Percentiles rank a stretch among this genome's conserved stretches.
These are phyloP conservation scores for Amylocystis lapponica DNA, from an alignment of 768 basidiomycete genomes.

Conservation along the genomic window DNA sequence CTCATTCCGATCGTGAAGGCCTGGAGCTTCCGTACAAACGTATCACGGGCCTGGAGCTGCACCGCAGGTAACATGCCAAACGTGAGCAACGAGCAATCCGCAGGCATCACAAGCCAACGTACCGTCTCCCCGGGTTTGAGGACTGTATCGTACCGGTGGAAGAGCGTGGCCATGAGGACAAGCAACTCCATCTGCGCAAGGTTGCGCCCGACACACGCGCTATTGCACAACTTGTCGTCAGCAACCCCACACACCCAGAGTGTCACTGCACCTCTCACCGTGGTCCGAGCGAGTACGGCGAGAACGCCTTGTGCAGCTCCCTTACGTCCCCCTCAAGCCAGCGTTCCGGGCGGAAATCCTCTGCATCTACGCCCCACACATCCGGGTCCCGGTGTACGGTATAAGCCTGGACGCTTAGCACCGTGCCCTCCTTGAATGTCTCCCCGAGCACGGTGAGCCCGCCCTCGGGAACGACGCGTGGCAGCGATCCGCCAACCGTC, in stretches of 20 bases:
- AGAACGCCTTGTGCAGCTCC: slow-evolving; percentile 7
- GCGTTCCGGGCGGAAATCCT: slow-evolving; percentile 23
- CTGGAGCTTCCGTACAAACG: background rate
- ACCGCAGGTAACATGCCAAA: background rate
- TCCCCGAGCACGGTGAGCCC: slow-evolving; percentile 16
- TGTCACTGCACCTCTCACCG: slow-evolving; percentile 3
- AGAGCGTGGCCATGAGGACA: background rate
- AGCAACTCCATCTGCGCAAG: background rate
- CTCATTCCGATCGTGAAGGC: background rate
- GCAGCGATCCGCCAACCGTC: slow-evolving; percentile 23
- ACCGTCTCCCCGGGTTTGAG: too few relatives aligned
- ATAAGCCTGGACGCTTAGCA: slow-evolving; percentile 22
- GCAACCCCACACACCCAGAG: too few relatives aligned
- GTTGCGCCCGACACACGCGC: background rate
- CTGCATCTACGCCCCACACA: slow-evolving; percentile 26
- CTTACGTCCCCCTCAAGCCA: slow-evolving; percentile 20
- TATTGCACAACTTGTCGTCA: background rate
- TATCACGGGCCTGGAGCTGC: background rate
- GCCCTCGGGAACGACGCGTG: slow-evolving; percentile 21
- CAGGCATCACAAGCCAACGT: too few relatives aligned
- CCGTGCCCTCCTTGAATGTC: slow-evolving; percentile 19
- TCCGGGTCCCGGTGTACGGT: slow-evolving; percentile 19
- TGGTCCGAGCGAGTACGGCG: slow-evolving; percentile 12
- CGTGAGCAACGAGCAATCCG: too few relatives aligned
- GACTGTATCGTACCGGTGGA: background rate